Percentiles rank a stretch among this genome's conserved stretches.
Conservation (phyloP, 352 stramenopile genomes). For the Globisporangium rhizosaccharum region DNA sequence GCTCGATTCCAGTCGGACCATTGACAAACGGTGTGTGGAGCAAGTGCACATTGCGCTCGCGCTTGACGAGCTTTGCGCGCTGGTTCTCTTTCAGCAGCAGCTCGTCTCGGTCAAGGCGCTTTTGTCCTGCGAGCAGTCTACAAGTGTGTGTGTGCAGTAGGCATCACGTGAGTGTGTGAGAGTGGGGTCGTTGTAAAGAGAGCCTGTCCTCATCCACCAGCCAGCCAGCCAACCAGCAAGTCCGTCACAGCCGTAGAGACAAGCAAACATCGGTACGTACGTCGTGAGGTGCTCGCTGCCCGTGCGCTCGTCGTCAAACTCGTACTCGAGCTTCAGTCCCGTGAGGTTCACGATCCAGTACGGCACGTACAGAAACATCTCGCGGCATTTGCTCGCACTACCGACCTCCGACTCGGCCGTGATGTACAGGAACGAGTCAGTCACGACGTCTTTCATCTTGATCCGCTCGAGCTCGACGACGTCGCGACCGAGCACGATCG, state of each 20-base stretch:
- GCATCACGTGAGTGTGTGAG: neutral
- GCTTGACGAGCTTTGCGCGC: conserved; percentile 21
- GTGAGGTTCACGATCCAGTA: conserved; percentile 89
- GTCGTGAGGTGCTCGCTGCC: conserved; percentile 59
- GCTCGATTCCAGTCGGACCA: neutral
- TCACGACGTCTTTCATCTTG: conserved; percentile 78
- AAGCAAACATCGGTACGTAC: conserved; percentile 20
- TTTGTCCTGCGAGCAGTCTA: conserved; percentile 67
- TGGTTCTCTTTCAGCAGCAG: conserved; percentile 69
- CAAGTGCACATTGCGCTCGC: conserved; percentile 55
- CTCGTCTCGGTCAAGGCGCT: conserved; percentile 70
- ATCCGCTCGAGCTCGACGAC: conserved; percentile 55
- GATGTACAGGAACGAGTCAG: conserved; percentile 62
- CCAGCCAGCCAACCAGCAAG: neutral
- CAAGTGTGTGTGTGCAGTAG: neutral
- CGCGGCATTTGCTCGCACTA: conserved; percentile 47
- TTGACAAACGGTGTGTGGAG: conserved; percentile 23
- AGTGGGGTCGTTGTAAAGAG: no score
- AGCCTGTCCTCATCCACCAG: neutral
- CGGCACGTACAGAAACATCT: conserved; percentile 80
- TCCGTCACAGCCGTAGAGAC: neutral
- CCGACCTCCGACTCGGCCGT: conserved; percentile 60
- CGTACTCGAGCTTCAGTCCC: conserved; percentile 76
- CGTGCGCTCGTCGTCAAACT: conserved; percentile 74
- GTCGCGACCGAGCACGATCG: conserved; percentile 44